These are phyloP conservation scores for Cetradonia linearis DNA, from an alignment of 495 filamentous ascomycete genomes.

Conservation along the genomic window DNA sequence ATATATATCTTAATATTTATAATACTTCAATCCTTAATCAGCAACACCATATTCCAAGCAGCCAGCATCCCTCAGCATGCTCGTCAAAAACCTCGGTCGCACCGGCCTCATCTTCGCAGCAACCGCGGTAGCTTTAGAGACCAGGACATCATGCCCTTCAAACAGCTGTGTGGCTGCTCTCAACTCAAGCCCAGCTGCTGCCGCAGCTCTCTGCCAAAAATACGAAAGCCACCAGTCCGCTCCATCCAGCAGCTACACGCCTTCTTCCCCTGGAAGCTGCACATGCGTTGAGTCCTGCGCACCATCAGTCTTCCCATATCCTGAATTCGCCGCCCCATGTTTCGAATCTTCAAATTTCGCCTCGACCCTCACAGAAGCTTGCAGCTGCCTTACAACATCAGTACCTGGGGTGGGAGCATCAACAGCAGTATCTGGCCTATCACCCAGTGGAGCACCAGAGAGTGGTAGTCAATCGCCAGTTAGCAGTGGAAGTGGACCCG, in stretches of 20 bases:
- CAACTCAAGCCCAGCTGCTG: constrained; percentile 8
- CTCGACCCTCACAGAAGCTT: constrained; percentile 8
- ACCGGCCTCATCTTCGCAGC: constrained; percentile 16
- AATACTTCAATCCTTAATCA: constrained; percentile 7
- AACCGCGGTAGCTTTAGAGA: constrained; percentile 6
- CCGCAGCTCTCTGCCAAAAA: constrained; percentile 18
- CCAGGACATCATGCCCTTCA: background rate
- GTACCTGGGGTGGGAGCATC: background rate
- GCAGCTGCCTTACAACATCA: constrained; percentile 3
- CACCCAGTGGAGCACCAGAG: constrained; percentile 2
- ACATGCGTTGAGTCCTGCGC: constrained; percentile 17
- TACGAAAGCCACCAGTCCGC: background rate
- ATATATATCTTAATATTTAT: constrained; percentile 1
- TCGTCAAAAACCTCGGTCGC: constrained; percentile 12
- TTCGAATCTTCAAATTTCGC: constrained; percentile 16
- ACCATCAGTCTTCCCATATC: constrained; percentile 15
- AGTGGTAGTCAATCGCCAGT: background rate
- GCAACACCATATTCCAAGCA: background rate
- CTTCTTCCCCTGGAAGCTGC: background rate
- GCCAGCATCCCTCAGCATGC: constrained; percentile 5
- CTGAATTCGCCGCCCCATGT: constrained; percentile 18
- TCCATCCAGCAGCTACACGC: constrained; percentile 5
- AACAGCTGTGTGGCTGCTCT: constrained; percentile 18
- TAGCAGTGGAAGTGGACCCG: background rate
- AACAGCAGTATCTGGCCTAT: background rate